Base-by-base conservation (phyloP, 768 basidiomycete species). In the Termitomyces heimii region DNA sequence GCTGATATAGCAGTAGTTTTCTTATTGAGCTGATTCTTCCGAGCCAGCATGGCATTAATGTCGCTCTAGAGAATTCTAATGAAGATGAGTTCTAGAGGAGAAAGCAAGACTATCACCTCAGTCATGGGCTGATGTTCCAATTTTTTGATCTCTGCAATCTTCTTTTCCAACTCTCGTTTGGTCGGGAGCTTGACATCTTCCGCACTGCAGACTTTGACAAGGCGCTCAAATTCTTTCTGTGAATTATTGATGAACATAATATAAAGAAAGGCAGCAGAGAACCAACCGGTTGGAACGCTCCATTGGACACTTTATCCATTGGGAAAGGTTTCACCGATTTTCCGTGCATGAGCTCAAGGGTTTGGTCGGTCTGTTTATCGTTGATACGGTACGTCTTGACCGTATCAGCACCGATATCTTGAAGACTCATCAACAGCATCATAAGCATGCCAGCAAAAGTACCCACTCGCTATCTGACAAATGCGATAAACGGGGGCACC, bases 301-400 rank as follows among this genome's bases (percentile, higher is more conserved):
- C 72, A 66, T 98, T 96, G 7, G 93, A 96, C 8, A 96, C 84
- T 62, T 86, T 88, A 67, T 94, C 92, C 87, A 99, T 94, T 4
- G 70, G 68, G 64, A 88, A 94, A 0, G 70, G 58, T 57, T 76
- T 79, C 8, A 78, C 66, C 0, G 84, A 82, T 55, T 81, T 82
- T 9, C 92, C 95, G 65, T 94, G 88, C 63, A 84, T 84, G 47
- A 98, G 81, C 59, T 88, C 79, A 14, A 98, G 76, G 0, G 75
- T 73, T 58, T 90, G 80, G 63, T 93, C 82, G 45, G 87, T 79
- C 35, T 68, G 74, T 58, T 76, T 76, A 37, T 87, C 81, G 55
- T 92, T 83, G 35, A 94, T 67, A 61, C 83, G 83, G 72, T 94
- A 94, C 0, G 85, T 79, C 67, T 88, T 87, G 31, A 79, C 71